Conservation (phyloP, 1,139 yeast genomes). For the Kazachstania sp. region DNA sequence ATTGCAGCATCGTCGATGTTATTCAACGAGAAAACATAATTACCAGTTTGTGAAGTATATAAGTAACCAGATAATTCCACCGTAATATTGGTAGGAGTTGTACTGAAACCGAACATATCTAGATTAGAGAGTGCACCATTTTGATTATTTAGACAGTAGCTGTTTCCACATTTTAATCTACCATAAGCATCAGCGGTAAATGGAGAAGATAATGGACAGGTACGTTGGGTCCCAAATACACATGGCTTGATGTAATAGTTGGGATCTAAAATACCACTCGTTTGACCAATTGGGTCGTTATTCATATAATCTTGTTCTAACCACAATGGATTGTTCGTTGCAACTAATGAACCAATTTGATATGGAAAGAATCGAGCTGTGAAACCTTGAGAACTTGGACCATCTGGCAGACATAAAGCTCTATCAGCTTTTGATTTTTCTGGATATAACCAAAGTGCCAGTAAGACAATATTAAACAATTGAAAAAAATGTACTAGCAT, state of each 20-base stretch:
- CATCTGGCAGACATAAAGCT: neutral
- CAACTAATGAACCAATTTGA: neutral
- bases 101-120: neutral
- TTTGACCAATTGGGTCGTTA: neutral
- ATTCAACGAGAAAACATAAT: neutral
- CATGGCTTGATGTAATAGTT: neutral
- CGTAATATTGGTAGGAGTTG: neutral
- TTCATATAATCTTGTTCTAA: neutral
- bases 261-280: neutral
- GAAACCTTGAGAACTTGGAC: neutral
- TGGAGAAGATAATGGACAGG: neutral
- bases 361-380: neutral
- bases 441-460: neutral
- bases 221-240: neutral
- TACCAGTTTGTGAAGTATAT: neutral
- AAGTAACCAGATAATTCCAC: neutral
- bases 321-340: neutral
- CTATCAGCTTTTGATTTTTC: neutral
- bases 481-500: no score
- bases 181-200: neutral
- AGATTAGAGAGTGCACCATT: neutral
- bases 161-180: neutral
- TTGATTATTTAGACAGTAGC: neutral
- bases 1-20: neutral
- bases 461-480: neutral